Conservation (phyloP, 2,329 filamentous ascomycete genomes). For the Penicillium sp. region DNA sequence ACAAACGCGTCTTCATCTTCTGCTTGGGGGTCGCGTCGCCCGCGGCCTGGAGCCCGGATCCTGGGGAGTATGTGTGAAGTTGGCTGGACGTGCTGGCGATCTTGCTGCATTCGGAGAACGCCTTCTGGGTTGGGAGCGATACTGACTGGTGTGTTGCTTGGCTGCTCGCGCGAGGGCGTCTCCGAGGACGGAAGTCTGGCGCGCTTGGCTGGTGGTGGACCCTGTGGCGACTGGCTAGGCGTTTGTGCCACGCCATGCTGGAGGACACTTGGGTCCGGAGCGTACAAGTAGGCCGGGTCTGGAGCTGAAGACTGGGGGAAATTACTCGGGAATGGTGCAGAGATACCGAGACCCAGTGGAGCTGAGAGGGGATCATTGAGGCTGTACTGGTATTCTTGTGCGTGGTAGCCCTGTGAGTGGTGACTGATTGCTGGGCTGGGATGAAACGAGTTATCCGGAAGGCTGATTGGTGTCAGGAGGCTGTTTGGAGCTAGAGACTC, state of each 20-base stretch:
- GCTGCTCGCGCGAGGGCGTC: conserved; percentile 4
- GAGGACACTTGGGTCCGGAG: conserved; percentile 21
- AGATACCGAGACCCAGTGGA: conserved; percentile 42
- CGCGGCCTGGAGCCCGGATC: conserved; percentile 34
- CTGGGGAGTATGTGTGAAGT: conserved; percentile 29
- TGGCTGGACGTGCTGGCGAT: conserved; percentile 32
- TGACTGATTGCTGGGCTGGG: conserved; percentile 40
- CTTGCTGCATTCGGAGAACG: conserved; percentile 40
- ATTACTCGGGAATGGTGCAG: conserved; percentile 32
- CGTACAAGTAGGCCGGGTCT: conserved; percentile 28
- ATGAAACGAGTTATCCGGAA: conserved; percentile 38
- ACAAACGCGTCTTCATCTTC: conserved; percentile 44
- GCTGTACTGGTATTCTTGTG: conserved; percentile 37
- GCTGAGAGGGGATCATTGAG: conserved; percentile 29
- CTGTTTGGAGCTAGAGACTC: conserved; percentile 29
- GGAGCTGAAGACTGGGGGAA: conserved; percentile 31
- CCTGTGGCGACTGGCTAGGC: conserved; percentile 24
- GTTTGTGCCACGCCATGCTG: conserved; percentile 25
- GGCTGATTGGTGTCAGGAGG: conserved; percentile 42
- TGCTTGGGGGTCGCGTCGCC: conserved; percentile 38
- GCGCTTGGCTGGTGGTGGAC: conserved; percentile 27
- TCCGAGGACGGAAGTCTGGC: conserved; percentile 24
- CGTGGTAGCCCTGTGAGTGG: conserved; percentile 30
- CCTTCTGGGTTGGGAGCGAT: conserved; percentile 45
- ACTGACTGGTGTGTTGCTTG: conserved; percentile 33